Evolutionary conservation across 139 green algal genomes (phyloP).

Genomic region (Gonium pectorale): DNA sequence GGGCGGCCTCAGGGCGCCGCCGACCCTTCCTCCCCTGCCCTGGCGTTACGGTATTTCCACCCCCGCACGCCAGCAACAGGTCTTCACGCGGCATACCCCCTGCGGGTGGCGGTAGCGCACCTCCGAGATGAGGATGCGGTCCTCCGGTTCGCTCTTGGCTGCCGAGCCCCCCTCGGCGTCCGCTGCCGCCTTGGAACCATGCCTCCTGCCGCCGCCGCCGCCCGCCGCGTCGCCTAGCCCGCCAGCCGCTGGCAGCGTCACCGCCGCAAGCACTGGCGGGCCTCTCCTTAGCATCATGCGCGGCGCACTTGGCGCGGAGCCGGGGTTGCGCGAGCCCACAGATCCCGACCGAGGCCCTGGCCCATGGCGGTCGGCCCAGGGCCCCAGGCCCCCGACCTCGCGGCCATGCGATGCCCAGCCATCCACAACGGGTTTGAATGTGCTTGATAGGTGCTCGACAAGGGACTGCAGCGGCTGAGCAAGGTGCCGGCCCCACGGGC

Average conservation of each 20-base stretch:
- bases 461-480: background rate
- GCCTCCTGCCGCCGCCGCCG: background rate
- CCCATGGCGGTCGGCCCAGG: background rate
- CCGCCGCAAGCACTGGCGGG: background rate
- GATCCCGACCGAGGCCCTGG: background rate
- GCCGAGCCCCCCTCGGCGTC: background rate
- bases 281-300: background rate
- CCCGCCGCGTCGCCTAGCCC: background rate
- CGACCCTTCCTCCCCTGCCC: too few species aligned
- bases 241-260: background rate
- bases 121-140: constrained; percentile 83
- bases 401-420: background rate
- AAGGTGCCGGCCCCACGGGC: too few species aligned
- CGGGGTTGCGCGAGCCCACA: too few species aligned
- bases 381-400: background rate
- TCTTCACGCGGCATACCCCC: too few species aligned
- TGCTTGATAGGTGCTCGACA: background rate
- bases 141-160: constrained; percentile 48
- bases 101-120: too few species aligned
- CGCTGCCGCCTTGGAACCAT: background rate
- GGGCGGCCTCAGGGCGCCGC: too few species aligned
- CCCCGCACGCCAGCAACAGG: too few species aligned
- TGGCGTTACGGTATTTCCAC: too few species aligned
- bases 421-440: background rate
- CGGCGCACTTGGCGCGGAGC: too few species aligned